Conservation (phyloP, 352 stramenopile species). For the Phytopythium delawarense region DNA sequence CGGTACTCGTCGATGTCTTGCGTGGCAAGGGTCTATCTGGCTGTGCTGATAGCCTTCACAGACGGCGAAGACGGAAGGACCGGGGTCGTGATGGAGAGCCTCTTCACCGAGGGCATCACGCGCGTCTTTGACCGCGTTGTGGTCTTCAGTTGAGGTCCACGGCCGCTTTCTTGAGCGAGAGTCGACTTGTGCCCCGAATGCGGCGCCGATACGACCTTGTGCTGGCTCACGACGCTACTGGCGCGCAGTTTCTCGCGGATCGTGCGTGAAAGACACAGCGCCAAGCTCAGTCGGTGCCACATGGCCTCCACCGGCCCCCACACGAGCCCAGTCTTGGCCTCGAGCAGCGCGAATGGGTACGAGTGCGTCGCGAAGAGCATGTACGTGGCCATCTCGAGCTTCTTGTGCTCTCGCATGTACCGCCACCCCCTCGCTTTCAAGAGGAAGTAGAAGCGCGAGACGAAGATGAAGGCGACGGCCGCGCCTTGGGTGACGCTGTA, state of each 20-base stretch:
- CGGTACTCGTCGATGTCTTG: not conserved
- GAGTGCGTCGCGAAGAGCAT: conserved; percentile 24
- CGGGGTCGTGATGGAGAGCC: not conserved
- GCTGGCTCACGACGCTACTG: not conserved
- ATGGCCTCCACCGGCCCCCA: conserved; percentile 27
- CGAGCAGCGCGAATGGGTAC: conserved; percentile 27
- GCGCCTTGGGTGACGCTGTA: conserved; percentile 16
- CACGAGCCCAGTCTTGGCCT: conserved; percentile 13
- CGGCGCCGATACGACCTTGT: not conserved
- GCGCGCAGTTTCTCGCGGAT: not conserved
- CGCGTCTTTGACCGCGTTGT: no score
- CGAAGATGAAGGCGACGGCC: conserved; percentile 15
- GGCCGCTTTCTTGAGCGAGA: not conserved
- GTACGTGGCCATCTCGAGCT: conserved; percentile 14
- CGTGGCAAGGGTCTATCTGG: not conserved
- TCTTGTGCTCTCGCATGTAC: conserved; percentile 7
- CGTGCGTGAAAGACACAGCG: conserved; percentile 12
- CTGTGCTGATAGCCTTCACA: not conserved
- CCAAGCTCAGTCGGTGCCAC: conserved; percentile 22
- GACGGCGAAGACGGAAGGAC: not conserved
- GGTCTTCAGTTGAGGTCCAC: not conserved
- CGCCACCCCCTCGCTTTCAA: conserved; percentile 12
- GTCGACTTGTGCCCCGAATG: not conserved
- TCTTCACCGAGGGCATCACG: not conserved
- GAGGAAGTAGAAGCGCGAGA: conserved; percentile 26